Percentiles rank a stretch among this genome's conserved stretches.
Conservation (phyloP, 2,329 filamentous ascomycete genomes). For the Sporothrix globosa region DNA sequence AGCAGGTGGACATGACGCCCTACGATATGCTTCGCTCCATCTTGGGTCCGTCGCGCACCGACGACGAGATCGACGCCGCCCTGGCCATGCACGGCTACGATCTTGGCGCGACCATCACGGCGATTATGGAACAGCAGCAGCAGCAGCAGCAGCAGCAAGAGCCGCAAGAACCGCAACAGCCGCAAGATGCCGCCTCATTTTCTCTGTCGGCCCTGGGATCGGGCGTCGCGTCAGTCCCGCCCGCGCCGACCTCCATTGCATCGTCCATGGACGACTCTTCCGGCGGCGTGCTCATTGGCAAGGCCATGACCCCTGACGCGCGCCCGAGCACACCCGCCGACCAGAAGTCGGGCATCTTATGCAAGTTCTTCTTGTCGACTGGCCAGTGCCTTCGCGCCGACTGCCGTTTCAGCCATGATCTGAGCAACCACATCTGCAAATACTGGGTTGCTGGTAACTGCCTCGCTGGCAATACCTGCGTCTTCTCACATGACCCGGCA, state of each 20-base stretch:
- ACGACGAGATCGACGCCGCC: conserved; percentile 93
- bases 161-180: too few relatives aligned
- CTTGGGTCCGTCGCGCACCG: conserved; percentile 81
- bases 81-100: conserved; percentile 90
- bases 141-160: conserved; percentile 42
- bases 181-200: conserved; percentile 33
- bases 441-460: conserved; percentile 98
- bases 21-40: conserved; percentile 98
- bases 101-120: conserved; percentile 84
- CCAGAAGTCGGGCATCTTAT: conserved; percentile 84
- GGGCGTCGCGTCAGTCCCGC: conserved; percentile 18
- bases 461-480: conserved; percentile 87
- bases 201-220: conserved; percentile 42
- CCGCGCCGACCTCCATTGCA: conserved; percentile 37
- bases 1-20: conserved; percentile 89
- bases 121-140: conserved; percentile 73
- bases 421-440: conserved; percentile 98
- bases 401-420: conserved; percentile 94
- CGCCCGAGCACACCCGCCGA: conserved; percentile 76
- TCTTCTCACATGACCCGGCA: conserved; percentile 95
- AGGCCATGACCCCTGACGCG: conserved; percentile 77
- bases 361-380: conserved; percentile 94
- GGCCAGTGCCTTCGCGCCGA: conserved; percentile 95
- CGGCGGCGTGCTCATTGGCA: conserved; percentile 74
- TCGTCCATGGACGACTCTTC: conserved; percentile 51